Base-by-base conservation (phyloP, 164 flowering plant species). In the Piper betle region DNA sequence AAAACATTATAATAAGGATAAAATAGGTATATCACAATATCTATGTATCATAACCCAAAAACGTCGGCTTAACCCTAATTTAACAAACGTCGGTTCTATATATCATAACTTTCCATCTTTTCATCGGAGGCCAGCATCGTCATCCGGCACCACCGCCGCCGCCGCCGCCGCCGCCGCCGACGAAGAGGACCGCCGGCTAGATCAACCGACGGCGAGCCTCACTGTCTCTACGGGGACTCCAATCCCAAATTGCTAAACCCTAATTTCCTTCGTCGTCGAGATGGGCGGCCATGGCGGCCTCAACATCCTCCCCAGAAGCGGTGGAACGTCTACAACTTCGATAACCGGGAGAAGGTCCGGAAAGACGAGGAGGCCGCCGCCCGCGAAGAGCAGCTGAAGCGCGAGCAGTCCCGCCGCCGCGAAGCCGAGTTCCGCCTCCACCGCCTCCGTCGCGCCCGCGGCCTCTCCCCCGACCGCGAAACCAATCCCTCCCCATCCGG, bases 281-380 rank as follows among this genome's bases (percentile, higher is more conserved):
- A 93, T 93, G 99, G 99, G 99, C 41, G 99, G 99, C 42, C 99
- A 93, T 58, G 99, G 99, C 54, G 99, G 97, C n/a, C 73, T 88
- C n/a, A 93, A 93, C 72, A 93, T 93, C 70, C 95, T 93, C 37
- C 99, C 1, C 99, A 93, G 72, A 93, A 93, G 76, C 69, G 84
- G 37, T 93, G 99, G 99, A 93, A 93, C 61, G 99, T 91, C 10
- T 93, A 90, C 83, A 93, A 82, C 61, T 88, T 37, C 65, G 97
- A 93, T 0, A 93, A 93, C 74, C 74, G 90, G 61, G 99, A 93
- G 68, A 88, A 91, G 63, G 99, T 93, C 19, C 79, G 83, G 15
- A 68, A 52, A 39, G 97, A 93, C 58, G 99, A 93, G 65, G 96
- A 88, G 69, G 96, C 83, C 3, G 99, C 97, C 1, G 97, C 96